Evolutionary conservation across 495 filamentous ascomycete genomes (phyloP), one percentile per base, ranked within the genome.

Genomic region (Xanthoparmelia taractica): DNA sequence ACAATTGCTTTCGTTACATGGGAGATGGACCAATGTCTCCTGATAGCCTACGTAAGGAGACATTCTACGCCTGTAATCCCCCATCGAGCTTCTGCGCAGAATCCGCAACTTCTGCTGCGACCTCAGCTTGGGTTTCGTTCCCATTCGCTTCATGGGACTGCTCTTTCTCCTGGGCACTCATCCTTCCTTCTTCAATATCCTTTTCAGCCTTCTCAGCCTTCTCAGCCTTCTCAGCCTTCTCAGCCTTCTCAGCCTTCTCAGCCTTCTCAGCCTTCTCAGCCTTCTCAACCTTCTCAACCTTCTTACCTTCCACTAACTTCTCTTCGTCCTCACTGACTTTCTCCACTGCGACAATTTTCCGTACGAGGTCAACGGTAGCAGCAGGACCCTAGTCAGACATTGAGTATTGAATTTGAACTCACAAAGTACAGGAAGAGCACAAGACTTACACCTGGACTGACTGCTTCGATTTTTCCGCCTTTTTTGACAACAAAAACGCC

Each of bases 401-500:
- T 45, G 50, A 54, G 20, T 15, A 43, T 8, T 29, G 36, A 31
- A 54, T 3, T 36, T 36, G 8, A 17, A 63, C 10, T 29, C 33
- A 17, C 10, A n/a, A 33, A 40, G n/a, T 20, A 58, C 56, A 52
- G 41, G 61, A 36, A 27, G 0, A 29, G 17, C 37, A 23, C 57
- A 31, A 54, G 15, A 60, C 60, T 65, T 57, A 69, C 79, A 47
- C 79, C 80, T 11, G 70, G 59, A 48, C 78, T 69, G 15, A 69
- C 63, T 33, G 77, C 71, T 60, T 78, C 65, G 23, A 82, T 71
- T 63, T 77, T 79, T 29, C 78, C 79, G 34, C 69, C 69, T 74
- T 96, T 97, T 70, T 90, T 84, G 64, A 98, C 77, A 58, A 87
- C 90, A 68, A 96, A 92, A 31, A 97, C 89, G 61, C 92, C 93